phyloP scores from a whole-genome alignment of 2,329 filamentous ascomycete species.

The Decorospora gaudefroyi region DNA sequence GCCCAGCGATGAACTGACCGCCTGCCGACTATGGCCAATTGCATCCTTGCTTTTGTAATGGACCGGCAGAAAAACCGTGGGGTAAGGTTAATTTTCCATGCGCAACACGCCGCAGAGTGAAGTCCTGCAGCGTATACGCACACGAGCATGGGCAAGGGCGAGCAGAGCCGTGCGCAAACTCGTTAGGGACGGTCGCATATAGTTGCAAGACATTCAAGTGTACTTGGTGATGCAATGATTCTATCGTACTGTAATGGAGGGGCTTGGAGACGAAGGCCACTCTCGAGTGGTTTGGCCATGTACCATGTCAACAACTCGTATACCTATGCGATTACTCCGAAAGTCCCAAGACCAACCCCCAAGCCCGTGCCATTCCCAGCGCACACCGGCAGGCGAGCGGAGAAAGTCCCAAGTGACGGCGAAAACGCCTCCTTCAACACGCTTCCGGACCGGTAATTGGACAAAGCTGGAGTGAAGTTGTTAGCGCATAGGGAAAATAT shows the following conservation, averaged over 20 bases:
- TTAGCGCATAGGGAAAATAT: slow-evolving; percentile 45
- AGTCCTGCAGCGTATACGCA: slow-evolving; percentile 27
- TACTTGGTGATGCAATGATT: no score
- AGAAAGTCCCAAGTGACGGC: slow-evolving; percentile 25
- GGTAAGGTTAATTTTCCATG: slow-evolving; percentile 42
- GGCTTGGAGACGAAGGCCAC: no score
- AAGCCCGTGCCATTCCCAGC: slow-evolving; percentile 25
- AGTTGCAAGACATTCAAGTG: neutral
- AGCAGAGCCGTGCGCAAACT: neutral
- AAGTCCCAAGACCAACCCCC: slow-evolving; percentile 26
- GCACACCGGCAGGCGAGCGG: slow-evolving; percentile 23
- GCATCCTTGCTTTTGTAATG: slow-evolving; percentile 30
- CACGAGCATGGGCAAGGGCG: slow-evolving; percentile 23
- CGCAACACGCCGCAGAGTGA: slow-evolving; percentile 30
- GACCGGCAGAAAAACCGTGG: slow-evolving; percentile 45
- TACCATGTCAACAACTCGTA: slow-evolving; percentile 22
- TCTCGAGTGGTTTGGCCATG: no score
- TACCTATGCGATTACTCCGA: slow-evolving; percentile 23
- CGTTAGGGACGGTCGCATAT: neutral
- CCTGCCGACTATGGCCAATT: slow-evolving; percentile 25
- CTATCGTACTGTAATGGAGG: no score
- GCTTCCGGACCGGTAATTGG: slow-evolving; percentile 40
- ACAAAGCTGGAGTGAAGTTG: slow-evolving; percentile 36
- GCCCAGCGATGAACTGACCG: slow-evolving; percentile 32
- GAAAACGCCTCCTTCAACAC: slow-evolving; percentile 30